Evolutionary conservation across 345 rosid genomes (phyloP).

Genomic region (Bruguiera gymnorhiza): DNA sequence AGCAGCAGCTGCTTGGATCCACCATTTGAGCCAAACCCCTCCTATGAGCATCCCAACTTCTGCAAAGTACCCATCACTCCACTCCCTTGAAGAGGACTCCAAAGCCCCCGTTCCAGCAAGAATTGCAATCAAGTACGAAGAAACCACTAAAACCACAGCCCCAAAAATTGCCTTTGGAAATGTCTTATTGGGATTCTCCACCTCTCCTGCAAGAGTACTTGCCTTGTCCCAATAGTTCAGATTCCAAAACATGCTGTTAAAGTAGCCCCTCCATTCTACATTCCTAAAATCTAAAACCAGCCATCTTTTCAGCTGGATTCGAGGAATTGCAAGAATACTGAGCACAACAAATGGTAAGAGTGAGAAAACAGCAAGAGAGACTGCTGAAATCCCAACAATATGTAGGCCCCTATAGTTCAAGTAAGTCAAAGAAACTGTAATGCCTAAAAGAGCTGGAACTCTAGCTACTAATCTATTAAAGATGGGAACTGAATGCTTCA

Average conservation of each 20-base stretch:
- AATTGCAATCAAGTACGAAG: conserved; percentile 73
- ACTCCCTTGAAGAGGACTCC: conserved; percentile 45
- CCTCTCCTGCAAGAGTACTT: conserved; percentile 93
- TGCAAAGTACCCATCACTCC: conserved; percentile 95
- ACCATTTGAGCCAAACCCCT: conserved; percentile 80
- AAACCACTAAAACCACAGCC: conserved; percentile 72
- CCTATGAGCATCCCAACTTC: conserved; percentile 89
- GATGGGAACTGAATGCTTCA: conserved; percentile 77
- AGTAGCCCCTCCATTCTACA: conserved; percentile 85
- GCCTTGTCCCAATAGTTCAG: conserved; percentile 95
- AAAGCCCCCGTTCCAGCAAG: conserved; percentile 81
- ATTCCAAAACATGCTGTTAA: conserved; percentile 96
- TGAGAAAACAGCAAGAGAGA: conserved; percentile 65
- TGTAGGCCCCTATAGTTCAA: conserved; percentile 86
- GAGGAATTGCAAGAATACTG: conserved; percentile 64
- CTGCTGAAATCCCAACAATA: conserved; percentile 79
- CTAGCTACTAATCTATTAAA: conserved; percentile 56
- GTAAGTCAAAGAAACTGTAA: conserved; percentile 69
- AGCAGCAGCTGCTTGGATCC: conserved; percentile 96
- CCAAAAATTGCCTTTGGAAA: conserved; percentile 85
- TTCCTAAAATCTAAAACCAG: conserved; percentile 53
- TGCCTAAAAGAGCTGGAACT: conserved; percentile 70
- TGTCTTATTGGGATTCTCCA: conserved; percentile 70
- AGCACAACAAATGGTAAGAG: conserved; percentile 74
- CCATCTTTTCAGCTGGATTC: conserved; percentile 65